Evolutionary conservation across 208 protist genomes (phyloP), one percentile per base, ranked within the genome.

Genomic region (Balamuthia mandrillaris): DNA sequence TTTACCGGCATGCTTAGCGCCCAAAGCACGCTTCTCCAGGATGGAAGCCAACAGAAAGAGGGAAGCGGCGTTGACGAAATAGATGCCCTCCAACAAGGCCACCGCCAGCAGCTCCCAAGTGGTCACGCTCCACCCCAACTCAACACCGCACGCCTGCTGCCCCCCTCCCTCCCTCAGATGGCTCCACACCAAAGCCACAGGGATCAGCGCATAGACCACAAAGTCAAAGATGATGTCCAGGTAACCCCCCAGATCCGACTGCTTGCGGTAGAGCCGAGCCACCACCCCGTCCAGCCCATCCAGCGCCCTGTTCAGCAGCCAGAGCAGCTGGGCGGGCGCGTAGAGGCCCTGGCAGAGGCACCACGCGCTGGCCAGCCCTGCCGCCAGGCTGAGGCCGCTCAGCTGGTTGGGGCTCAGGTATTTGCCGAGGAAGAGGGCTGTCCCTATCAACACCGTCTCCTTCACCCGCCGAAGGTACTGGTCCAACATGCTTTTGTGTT

Each of bases 61-160:
- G 10, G 81, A 72, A 1, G 63, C 61, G 16, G 81, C 81, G 27
- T 85, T 85, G 81, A 85, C 33, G 41, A 85, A 85, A 49, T 66
- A 79, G 47, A 42, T 31, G 60, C 81, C 65, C 41, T 66, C 21
- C 29, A 4, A 21, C n/a, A 5, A n/a, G 31, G 45, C 61, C 33
- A 83, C 3, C 16, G 9, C 10, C 31, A 72, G 3, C 77, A 9
- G 74, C n/a, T 74, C 6, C 6, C 27, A 70, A n/a, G 14, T 54
- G 16, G 47, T 54, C 21, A 56, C 21, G 49, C 49, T 56, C 21
- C 21, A 56, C 21, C 21, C 49, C 21, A 56, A 24, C 49, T n/a
- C n/a, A n/a, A n/a, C n/a, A n/a, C n/a, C n/a, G n/a, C 49, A 56
- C 21, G 24, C 21, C 21, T 70, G n/a, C n/a, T n/a, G n/a, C n/a